Percentiles rank a stretch among this genome's conserved stretches.
These are phyloP conservation scores for Sinapis alba DNA, from an alignment of 441 rosid genomes.

Conservation along the genomic window DNA sequence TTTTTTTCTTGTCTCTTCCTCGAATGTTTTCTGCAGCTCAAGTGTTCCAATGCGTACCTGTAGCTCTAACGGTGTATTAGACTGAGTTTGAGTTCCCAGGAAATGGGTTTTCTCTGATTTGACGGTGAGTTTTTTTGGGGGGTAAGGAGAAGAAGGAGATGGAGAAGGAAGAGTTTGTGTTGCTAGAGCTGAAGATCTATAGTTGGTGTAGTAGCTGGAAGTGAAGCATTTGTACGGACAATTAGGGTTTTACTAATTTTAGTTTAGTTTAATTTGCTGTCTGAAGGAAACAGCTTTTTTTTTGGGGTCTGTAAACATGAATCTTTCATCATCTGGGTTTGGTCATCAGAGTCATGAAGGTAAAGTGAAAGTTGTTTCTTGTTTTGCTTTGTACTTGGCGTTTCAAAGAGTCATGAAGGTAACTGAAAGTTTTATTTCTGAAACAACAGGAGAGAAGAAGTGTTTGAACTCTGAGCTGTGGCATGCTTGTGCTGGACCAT, in stretches of 20 bases:
- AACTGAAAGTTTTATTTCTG: background rate
- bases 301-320: conserved; percentile 50
- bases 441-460: conserved; percentile 43
- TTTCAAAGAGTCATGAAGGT: background rate
- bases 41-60: conserved; percentile 7
- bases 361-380: background rate
- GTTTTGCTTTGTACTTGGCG: background rate
- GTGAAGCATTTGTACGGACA: conserved; percentile 40
- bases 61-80: background rate
- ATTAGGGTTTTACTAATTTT: conserved; percentile 45
- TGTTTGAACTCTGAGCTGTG: conserved; percentile 82
- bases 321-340: conserved; percentile 69
- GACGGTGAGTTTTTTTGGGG: conserved; percentile 15
- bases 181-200: conserved; percentile 39
- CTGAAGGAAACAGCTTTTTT: background rate
- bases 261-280: conserved; percentile 7
- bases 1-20: background rate
- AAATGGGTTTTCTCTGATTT: conserved; percentile 18
- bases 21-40: conserved; percentile 5
- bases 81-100: background rate
- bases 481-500: conserved; percentile 99
- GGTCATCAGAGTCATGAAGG: conserved; percentile 80
- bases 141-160: background rate
- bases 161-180: conserved; percentile 35
- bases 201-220: conserved; percentile 46